Percentiles rank a stretch among this genome's conserved stretches.
Evolutionary conservation across 805 yeast species (phyloP).

Genomic region (Ogataea parapolymorpha): DNA sequence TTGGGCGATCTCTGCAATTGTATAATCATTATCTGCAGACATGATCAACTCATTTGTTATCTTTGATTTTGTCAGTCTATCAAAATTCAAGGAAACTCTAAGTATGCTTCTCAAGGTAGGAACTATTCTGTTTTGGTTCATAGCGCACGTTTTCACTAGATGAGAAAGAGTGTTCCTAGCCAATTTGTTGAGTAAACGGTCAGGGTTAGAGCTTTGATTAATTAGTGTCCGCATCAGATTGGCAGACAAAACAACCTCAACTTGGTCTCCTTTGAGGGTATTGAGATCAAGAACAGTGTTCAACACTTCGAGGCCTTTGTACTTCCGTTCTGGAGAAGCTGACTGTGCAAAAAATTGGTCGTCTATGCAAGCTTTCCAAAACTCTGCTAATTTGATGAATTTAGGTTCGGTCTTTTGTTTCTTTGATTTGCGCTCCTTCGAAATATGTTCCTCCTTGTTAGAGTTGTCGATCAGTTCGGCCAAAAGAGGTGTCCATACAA

Average conservation of each 20-base stretch:
- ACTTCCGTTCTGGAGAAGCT: slow-evolving; percentile 82
- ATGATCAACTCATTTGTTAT: slow-evolving; percentile 47
- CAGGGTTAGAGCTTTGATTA: slow-evolving; percentile 68
- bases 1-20: slow-evolving; percentile 10
- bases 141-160: slow-evolving; percentile 37
- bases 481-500: slow-evolving; percentile 67
- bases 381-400: slow-evolving; percentile 48
- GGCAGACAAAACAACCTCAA: slow-evolving; percentile 44
- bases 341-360: slow-evolving; percentile 73
- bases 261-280: slow-evolving; percentile 13
- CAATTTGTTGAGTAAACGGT: slow-evolving; percentile 63
- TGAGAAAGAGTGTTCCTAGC: slow-evolving; percentile 51
- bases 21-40: slow-evolving; percentile 12
- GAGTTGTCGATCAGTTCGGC: slow-evolving; percentile 35
- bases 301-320: slow-evolving; percentile 79
- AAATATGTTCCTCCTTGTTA: slow-evolving; percentile 16
- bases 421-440: slow-evolving; percentile 31
- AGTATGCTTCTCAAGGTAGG: slow-evolving; percentile 33
- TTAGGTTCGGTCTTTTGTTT: slow-evolving; percentile 32
- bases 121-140: slow-evolving; percentile 35
- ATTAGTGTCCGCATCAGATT: slow-evolving; percentile 71
- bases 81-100: slow-evolving; percentile 67
- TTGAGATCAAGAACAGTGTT: slow-evolving; percentile 40
- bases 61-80: slow-evolving; percentile 70
- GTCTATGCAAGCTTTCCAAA: slow-evolving; percentile 79